Evolutionary conservation across 148 eudicot genomes (phyloP), one percentile per base, ranked within the genome.

Genomic region (Limonium bicolor): DNA sequence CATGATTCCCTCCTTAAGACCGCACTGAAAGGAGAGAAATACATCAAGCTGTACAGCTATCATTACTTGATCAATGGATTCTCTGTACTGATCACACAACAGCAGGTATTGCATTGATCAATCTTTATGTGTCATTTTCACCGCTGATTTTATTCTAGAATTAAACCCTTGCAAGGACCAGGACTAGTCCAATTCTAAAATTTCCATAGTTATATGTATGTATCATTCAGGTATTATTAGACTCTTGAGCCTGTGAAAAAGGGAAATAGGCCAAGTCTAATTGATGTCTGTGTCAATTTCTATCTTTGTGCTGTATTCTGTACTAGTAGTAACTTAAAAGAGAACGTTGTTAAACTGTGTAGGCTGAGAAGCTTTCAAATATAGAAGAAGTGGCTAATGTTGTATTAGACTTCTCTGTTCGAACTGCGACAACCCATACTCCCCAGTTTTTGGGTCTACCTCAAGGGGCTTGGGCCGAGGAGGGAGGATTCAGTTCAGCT

Each of bases 31-130:
- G 99, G 99, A 54, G 76, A 78, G 66, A 78, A 39, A 22, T 90
- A 90, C 61, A 46, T 85, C 21, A 90, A 90, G 73, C 42, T 90
- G 44, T 90, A 90, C 61, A 90, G 95, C 68, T 90, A 85, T 64
- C 99, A 74, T 59, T 90, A 90, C 72, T 70, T 90, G 69, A 90
- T 90, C 65, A 90, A 90, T 47, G 99, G 99, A 6, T 85, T 90
- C 68, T 77, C 99, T 24, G 95, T 85, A 53, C 86, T 90, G 33
- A 78, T 85, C 55, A 75, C 84, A 16, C 70, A 88, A 26, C 69
- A 41, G 40, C 99, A 90, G 99, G 99, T 90, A 73, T 47, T 51
- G n/a, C n/a, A n/a, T n/a, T n/a, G n/a, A n/a, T n/a, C n/a, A n/a
- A n/a, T n/a, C n/a, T n/a, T n/a, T n/a, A n/a, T n/a, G n/a, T n/a